These are phyloP conservation scores for Populus nigra DNA, from an alignment of 345 rosid species.

Conservation along the genomic window DNA sequence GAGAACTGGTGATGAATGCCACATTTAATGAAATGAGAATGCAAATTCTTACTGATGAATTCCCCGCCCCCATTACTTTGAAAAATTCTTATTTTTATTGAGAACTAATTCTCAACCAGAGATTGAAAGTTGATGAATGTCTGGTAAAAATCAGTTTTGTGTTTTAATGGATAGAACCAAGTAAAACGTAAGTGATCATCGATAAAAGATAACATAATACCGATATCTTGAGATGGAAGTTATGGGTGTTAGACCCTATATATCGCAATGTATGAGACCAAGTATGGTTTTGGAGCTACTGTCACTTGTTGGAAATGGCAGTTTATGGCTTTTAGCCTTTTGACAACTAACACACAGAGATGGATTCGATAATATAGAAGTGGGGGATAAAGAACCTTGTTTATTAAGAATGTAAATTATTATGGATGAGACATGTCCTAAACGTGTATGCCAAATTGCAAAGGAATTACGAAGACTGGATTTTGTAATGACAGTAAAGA, in stretches of 20 bases:
- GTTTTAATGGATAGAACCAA: conserved; percentile 8
- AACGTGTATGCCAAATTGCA: conserved; percentile 7
- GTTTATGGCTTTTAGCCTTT: conserved; percentile 4
- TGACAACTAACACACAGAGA: not conserved
- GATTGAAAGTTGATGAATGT: not conserved
- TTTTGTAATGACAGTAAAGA: not conserved
- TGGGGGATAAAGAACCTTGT: not conserved
- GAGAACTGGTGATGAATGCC: conserved; percentile 1
- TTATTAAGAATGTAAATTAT: not conserved
- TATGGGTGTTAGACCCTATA: not conserved
- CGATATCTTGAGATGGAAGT: not conserved
- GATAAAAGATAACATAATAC: not conserved
- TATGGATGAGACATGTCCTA: not conserved
- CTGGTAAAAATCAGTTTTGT: not conserved
- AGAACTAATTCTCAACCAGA: not conserved
- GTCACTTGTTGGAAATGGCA: not conserved
- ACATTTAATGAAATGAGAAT: not conserved
- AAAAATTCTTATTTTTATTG: not conserved
- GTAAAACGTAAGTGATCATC: not conserved
- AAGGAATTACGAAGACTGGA: not conserved
- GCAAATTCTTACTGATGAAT: not conserved
- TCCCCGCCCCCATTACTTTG: not conserved
- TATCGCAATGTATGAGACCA: not conserved
- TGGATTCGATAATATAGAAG: not conserved
- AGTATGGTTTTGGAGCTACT: not conserved